Base-by-base conservation (phyloP, 2,329 filamentous ascomycete genomes). In the Periconia sp. region DNA sequence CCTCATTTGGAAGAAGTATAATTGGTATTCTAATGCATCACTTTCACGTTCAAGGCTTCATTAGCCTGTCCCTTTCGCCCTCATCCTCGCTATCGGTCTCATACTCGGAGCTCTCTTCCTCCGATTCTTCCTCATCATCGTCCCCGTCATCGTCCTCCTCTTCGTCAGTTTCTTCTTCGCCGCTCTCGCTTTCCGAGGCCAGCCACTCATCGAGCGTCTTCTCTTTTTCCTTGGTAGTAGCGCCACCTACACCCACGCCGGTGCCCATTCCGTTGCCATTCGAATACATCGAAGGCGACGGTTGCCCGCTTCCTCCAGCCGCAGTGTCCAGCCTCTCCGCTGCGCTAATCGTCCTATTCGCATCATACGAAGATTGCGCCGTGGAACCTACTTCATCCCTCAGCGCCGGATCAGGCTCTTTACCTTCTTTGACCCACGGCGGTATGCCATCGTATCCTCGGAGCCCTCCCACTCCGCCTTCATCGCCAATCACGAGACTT, bases 141-240 rank as follows among this genome's bases (percentile, higher is more conserved):
- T 42, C 85, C 77, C 64, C 65, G 5, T 86, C 84, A 3, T 87
- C 84, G 14, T 82, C 46, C 23, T 42, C 81, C 14, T 83, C 82
- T 3, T 65, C 77, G n/a, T 82, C 80, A 30, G 76, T 75, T 1
- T 76, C 75, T 15, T 74, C 74, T 2, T 80, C 79, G 78, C 60
- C 60, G 48, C 68, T 63, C 27, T 82, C 82, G 6, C 80, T 79
- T 7, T 80, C 81, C 1, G 82, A 81, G 5, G 88, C 91, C 52
- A 97, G 79, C 92, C 94, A 97, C 71, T 96, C 91, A 76, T 97
- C 92, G 57, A 99, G 77, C 18, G 88, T 91, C 82, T 96, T 96
- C 41, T 85, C 85, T 48, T 86, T 86, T 46, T 58, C 56, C 41
- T 52, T 62, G 31, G 55, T 48, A 33, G 47, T 50, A 17, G 30